These are phyloP conservation scores for Cryphonectria parasitica DNA, from an alignment of 2,329 filamentous ascomycete genomes.

Conservation along the genomic window DNA sequence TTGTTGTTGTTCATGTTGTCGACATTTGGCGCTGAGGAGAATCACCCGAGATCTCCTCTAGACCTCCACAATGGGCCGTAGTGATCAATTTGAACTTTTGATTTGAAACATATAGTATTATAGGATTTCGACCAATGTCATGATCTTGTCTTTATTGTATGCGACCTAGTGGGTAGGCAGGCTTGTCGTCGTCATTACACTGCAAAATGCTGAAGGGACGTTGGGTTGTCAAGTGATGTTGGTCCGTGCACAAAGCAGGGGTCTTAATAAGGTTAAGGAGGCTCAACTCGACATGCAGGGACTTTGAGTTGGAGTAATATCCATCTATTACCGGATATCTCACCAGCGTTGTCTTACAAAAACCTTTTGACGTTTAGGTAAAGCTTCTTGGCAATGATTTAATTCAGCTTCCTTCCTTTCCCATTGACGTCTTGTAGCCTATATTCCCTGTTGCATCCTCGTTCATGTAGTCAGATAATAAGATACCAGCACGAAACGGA, in stretches of 20 bases:
- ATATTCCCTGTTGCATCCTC: neutral
- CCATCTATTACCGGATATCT: neutral
- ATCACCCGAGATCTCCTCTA: neutral
- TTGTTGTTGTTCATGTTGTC: slow-evolving; percentile 30
- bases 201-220: slow-evolving; percentile 13
- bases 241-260: slow-evolving; percentile 11
- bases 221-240: slow-evolving; percentile 7
- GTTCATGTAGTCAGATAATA: neutral
- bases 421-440: neutral
- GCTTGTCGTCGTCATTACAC: neutral
- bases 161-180: slow-evolving; percentile 1
- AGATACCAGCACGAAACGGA: neutral
- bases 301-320: neutral
- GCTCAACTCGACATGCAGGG: slow-evolving; percentile 4
- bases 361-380: neutral
- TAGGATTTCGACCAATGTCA: slow-evolving; percentile 8
- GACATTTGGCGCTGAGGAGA: slow-evolving; percentile 22
- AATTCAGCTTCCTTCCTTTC: neutral
- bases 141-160: neutral
- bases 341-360: neutral
- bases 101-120: slow-evolving; percentile 5
- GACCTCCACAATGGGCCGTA: neutral
- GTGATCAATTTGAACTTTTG: slow-evolving; percentile 5
- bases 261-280: slow-evolving; percentile 7
- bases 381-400: neutral